Base-by-base conservation (phyloP, 768 basidiomycete species). In the Phylloporus arenicola region DNA sequence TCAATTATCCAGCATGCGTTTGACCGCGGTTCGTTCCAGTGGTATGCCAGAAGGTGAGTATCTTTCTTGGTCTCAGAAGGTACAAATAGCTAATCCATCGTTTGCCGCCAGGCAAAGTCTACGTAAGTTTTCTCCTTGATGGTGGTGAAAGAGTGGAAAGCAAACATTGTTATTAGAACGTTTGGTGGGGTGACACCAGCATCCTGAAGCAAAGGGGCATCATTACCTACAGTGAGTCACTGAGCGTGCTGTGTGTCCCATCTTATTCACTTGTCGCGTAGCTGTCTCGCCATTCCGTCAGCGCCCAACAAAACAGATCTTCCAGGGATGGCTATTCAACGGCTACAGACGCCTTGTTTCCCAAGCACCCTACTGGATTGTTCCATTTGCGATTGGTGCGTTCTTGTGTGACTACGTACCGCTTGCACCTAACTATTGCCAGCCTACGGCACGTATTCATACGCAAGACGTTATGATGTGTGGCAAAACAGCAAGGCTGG, bases 181-280 rank as follows among this genome's bases (percentile, higher is more conserved):
- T 84, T 45, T 96, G 92, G 92, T 96, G 92, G 92, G 92, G 92
- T 72, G 83, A 87, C 70, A 73, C 76, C 57, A 78, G 79, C 53
- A 72, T 77, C 39, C 75, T 75, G 59, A 83, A 81, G 65, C 83
- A 85, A 63, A 90, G 79, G 71, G 92, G 92, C 46, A 76, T 94
- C 51, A 73, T 80, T 45, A 71, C 76, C 62, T 96, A 95, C 77
- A 78, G 93, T 95, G 62, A 72, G 90, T 81, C 16, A 9, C 35
- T 17, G 27, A 37, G 17, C 5, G 24, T 35, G 2, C 20, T 17
- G 13, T 43, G 39, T 25, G 10, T 43, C 27, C 40, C 34, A 6
- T 41, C 27, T 17, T 22, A 42, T 42, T 54, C 38, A 59, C 19
- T 5, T 20, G 40, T 24, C 40, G 19, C 45, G 31, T 53, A 96